Evolutionary conservation across 768 basidiomycete genomes (phyloP).

Genomic region (Kwoniella bestiolae): DNA sequence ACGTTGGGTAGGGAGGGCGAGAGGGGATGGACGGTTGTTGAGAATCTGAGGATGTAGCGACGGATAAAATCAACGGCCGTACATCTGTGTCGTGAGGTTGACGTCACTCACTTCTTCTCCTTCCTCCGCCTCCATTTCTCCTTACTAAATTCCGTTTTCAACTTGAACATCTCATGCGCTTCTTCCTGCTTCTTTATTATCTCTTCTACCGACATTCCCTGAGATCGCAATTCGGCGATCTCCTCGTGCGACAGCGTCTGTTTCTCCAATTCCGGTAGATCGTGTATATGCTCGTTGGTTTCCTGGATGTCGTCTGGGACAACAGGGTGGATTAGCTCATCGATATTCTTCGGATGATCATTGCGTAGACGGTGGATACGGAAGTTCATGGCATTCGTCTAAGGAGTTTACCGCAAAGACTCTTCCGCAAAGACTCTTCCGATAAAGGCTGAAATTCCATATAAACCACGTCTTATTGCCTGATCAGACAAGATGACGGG

Average conservation of each 20-base stretch:
- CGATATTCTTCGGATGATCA: no score
- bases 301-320: conserved; percentile 88
- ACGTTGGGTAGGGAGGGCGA: conserved; percentile 87
- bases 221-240: conserved; percentile 78
- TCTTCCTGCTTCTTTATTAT: conserved; percentile 95
- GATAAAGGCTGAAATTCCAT: no score
- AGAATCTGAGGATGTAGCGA: conserved; percentile 67
- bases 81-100: no score
- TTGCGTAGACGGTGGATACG: no score
- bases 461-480: no score
- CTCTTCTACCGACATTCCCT: conserved; percentile 84
- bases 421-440: no score
- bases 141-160: conserved; percentile 98
- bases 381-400: no score
- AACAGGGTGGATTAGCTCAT: not conserved
- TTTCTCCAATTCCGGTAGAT: conserved; percentile 62
- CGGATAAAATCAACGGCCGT: no score
- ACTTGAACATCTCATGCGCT: conserved; percentile 82
- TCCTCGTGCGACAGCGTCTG: conserved; percentile 73
- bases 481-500: no score
- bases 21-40: conserved; percentile 81
- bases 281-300: conserved; percentile 94
- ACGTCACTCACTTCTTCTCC: conserved; percentile 79
- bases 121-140: conserved; percentile 97
- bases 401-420: no score